Percentiles rank a stretch among this genome's conserved stretches.
Evolutionary conservation across 2,329 filamentous ascomycete species (phyloP).

Genomic region (Pochonia chlamydosporia): DNA sequence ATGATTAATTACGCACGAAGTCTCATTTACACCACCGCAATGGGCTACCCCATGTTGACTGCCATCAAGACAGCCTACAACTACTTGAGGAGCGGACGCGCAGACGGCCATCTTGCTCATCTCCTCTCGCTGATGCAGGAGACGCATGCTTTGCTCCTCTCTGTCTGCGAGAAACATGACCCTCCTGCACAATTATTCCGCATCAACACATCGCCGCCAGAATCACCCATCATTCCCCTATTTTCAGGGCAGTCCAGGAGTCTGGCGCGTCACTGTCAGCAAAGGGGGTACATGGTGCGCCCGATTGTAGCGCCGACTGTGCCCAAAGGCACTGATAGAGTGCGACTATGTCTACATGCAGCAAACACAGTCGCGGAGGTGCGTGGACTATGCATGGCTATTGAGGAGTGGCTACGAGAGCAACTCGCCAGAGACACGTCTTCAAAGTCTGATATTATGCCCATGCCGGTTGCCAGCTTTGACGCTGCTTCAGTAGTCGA

Average conservation of each 20-base stretch:
- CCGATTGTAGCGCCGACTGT: slow-evolving; percentile 66
- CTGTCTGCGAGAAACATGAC: slow-evolving; percentile 20
- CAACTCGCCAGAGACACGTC: not conserved
- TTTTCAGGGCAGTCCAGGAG: slow-evolving; percentile 52
- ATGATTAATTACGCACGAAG: slow-evolving; percentile 72
- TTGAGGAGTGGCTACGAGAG: slow-evolving; percentile 39
- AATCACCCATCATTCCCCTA: slow-evolving; percentile 60
- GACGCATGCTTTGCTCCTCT: slow-evolving; percentile 40
- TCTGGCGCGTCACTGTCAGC: slow-evolving; percentile 55
- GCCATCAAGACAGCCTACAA: slow-evolving; percentile 53
- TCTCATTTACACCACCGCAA: slow-evolving; percentile 68
- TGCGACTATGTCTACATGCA: slow-evolving; percentile 63
- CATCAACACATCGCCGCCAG: slow-evolving; percentile 29
- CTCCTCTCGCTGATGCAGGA: slow-evolving; percentile 26
- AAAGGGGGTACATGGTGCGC: slow-evolving; percentile 52
- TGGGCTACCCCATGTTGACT: slow-evolving; percentile 55
- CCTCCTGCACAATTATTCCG: slow-evolving; percentile 24
- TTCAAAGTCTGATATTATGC: not conserved
- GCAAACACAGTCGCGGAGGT: slow-evolving; percentile 56
- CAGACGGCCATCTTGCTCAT: slow-evolving; percentile 27
- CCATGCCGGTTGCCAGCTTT: not conserved
- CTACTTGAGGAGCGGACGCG: slow-evolving; percentile 45
- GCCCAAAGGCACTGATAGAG: slow-evolving; percentile 54
- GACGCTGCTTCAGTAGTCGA: not conserved
- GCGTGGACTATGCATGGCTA: slow-evolving; percentile 41